Evolutionary conservation across 768 basidiomycete genomes (phyloP), one percentile per base, ranked within the genome.

Genomic region (Lentinula lateritia): DNA sequence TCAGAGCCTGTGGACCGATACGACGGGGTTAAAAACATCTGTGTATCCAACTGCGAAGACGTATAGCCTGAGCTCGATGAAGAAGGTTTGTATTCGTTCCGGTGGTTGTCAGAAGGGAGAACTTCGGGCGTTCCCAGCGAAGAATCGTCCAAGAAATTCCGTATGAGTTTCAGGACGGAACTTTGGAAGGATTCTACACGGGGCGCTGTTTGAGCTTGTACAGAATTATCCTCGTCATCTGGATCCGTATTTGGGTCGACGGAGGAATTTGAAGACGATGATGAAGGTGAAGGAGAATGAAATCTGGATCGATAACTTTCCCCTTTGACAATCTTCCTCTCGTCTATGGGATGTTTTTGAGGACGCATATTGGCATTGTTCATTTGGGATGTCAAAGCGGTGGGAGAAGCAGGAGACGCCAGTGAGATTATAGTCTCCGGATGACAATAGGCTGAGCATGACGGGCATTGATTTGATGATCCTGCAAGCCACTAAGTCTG

Each of bases 401-500:
- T 56, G n/a, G 55, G 55, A 56, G 55, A 56, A 1, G 41, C 23
- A 28, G 55, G 55, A 41, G 55, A 23, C 28, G 55, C 55, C 23
- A 56, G 41, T 9, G 55, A 56, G 4, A 56, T 9, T 5, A 56
- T 20, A 6, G 55, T 56, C 12, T 56, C 23, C 2, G 55, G 55
- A 42, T 56, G 39, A 43, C 55, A 56, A 32, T 56, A 56, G 9
- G 55, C 32, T n/a, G 39, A 41, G 23, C 55, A 56, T 39, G 36
- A 56, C 6, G 55, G 55, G 23, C 55, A 56, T 41, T 15, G 39
- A 43, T 56, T 56, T 16, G 55, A 56, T 20, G 55, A 56, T 32
- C 15, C 28, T 28, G 39, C 38, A 6, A 56, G 55, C 55, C 55
- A 56, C 55, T 56, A 41, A n/a, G 10, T 9, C 45, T 3, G 15